phyloP scores from a whole-genome alignment of 2,329 filamentous ascomycete species.

The Pyrenochaeta sp. region DNA sequence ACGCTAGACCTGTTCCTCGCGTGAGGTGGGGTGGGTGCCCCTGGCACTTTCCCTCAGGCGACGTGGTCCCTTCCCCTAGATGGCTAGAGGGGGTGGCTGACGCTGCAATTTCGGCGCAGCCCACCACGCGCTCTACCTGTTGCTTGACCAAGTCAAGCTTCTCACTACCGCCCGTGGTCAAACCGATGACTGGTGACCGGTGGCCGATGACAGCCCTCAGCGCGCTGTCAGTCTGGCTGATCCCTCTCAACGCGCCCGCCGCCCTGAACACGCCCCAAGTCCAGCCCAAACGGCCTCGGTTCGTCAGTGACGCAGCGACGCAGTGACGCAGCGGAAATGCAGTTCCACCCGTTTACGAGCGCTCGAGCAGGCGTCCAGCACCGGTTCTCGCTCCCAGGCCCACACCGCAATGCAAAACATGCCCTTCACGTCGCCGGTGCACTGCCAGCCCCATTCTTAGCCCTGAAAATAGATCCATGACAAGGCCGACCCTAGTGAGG shows the following conservation, averaged over 20 bases:
- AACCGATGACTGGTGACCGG: neutral
- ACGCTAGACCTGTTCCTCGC: constrained; percentile 19
- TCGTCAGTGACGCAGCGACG: too few relatives aligned
- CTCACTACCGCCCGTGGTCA: constrained; percentile 9
- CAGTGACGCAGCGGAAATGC: neutral
- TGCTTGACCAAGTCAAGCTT: constrained; percentile 36
- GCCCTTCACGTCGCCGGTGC: constrained; percentile 8
- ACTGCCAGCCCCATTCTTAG: constrained; percentile 23
- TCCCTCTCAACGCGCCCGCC: neutral
- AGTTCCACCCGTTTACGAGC: neutral
- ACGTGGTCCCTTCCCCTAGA: constrained; percentile 2
- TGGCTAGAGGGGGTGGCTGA: constrained; percentile 12
- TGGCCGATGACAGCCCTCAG: constrained; percentile 16
- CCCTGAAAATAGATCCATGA: constrained; percentile 36
- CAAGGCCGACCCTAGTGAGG: constrained; percentile 27
- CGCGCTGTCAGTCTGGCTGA: constrained; percentile 6
- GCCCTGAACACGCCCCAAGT: too few relatives aligned
- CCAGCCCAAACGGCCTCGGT: too few relatives aligned
- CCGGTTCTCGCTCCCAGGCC: neutral
- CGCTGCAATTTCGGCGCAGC: constrained; percentile 19
- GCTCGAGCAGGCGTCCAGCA: constrained; percentile 13
- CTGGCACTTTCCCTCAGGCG: constrained; percentile 3
- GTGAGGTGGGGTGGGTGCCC: constrained; percentile 11
- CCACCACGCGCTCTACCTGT: constrained; percentile 1
- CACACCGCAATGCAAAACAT: constrained; percentile 6